phyloP scores from a whole-genome alignment of 202 grass and related monocot species.

The Panicum virgatum region DNA sequence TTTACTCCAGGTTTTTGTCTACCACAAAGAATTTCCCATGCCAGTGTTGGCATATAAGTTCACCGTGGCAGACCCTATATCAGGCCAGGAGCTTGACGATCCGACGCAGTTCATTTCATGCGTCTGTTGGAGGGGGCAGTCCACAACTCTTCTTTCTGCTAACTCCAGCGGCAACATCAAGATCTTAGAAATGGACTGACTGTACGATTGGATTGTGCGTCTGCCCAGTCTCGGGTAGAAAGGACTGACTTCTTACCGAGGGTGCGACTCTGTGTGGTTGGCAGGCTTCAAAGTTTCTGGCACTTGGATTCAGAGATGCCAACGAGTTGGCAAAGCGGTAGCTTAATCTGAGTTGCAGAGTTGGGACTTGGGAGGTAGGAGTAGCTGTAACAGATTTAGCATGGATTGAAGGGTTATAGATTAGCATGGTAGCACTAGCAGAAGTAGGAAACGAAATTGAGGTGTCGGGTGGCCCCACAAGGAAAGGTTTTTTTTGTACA shows the following conservation, averaged over 20 bases:
- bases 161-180: slow-evolving; percentile 95
- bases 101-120: slow-evolving; percentile 89
- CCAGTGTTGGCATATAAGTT: slow-evolving; percentile 92
- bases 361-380: slow-evolving; percentile 29
- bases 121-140: slow-evolving; percentile 87
- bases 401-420: slow-evolving; percentile 40
- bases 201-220: not conserved
- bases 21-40: slow-evolving; percentile 96
- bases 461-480: slow-evolving; percentile 35
- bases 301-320: slow-evolving; percentile 4
- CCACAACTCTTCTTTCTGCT: slow-evolving; percentile 76
- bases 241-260: slow-evolving; percentile 50
- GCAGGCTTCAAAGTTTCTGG: not conserved
- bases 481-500: slow-evolving; percentile 80
- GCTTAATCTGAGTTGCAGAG: slow-evolving; percentile 16
- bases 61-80: slow-evolving; percentile 72
- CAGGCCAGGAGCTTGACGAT: slow-evolving; percentile 84
- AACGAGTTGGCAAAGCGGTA: not conserved
- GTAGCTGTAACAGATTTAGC: slow-evolving; percentile 45
- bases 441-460: slow-evolving; percentile 56
- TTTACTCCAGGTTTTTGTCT: slow-evolving; percentile 81
- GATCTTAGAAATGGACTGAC: slow-evolving; percentile 92
- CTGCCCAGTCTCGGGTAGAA: slow-evolving; percentile 36
- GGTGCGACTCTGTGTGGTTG: not conserved
- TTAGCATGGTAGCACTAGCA: slow-evolving; percentile 48